Evolutionary conservation across 129 eudicot genomes (phyloP).

Genomic region (Flaveria brownii): DNA sequence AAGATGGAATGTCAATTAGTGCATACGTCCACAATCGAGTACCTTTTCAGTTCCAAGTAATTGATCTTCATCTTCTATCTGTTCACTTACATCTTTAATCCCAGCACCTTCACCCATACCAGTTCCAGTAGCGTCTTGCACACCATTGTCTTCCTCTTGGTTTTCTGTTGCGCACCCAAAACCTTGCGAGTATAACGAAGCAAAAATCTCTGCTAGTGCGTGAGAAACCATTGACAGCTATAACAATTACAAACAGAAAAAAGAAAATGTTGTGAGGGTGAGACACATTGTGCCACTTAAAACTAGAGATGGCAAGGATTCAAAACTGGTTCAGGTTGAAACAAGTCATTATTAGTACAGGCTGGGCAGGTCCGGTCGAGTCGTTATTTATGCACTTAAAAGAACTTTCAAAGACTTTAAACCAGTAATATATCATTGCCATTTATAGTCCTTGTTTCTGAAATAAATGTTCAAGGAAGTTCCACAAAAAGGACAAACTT

Average conservation of each 20-base stretch:
- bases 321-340: neutral
- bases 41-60: constrained; percentile 82
- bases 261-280: neutral
- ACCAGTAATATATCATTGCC: neutral
- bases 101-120: constrained; percentile 98
- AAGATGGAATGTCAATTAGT: neutral
- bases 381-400: no score
- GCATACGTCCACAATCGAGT: neutral
- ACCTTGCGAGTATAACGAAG: constrained; percentile 75
- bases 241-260: neutral
- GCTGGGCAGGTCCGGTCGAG: neutral
- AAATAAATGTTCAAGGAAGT: neutral
- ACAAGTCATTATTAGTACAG: neutral
- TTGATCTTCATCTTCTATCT: constrained; percentile 91
- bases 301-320: neutral
- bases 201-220: constrained; percentile 63
- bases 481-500: constrained; percentile 33
- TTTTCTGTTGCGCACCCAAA: constrained; percentile 59
- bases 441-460: neutral
- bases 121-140: constrained; percentile 69
- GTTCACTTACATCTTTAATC: constrained; percentile 84
- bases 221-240: constrained; percentile 71
- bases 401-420: no score
- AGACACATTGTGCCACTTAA: neutral
- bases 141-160: constrained; percentile 46